These are phyloP conservation scores for Radiomyces spectabilis DNA, from an alignment of 192 early-diverging fungal genomes.

Conservation along the genomic window DNA sequence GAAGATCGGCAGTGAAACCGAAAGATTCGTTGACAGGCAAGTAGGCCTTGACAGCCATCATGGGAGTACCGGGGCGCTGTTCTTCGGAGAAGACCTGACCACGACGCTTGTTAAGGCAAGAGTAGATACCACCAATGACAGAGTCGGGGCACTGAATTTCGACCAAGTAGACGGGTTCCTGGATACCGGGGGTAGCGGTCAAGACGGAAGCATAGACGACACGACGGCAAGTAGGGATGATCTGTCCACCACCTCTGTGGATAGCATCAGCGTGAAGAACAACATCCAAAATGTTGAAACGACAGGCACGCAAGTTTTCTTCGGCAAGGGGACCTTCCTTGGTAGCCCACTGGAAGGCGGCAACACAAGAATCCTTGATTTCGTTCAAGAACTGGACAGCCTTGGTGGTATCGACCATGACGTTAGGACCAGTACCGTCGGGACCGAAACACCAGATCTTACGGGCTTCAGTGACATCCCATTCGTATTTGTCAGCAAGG, in stretches of 20 bases:
- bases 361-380: conserved; percentile 96
- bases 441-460: conserved; percentile 96
- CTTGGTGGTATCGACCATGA: conserved; percentile 91
- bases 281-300: conserved; percentile 98
- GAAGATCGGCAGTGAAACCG: conserved; percentile 91
- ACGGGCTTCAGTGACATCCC: conserved; percentile 94
- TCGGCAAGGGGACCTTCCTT: conserved; percentile 85
- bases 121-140: conserved; percentile 95
- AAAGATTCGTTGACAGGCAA: conserved; percentile 96
- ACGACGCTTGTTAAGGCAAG: conserved; percentile 91
- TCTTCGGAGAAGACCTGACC: conserved; percentile 89
- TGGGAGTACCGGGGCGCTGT: conserved; percentile 80
- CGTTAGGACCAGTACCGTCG: conserved; percentile 77
- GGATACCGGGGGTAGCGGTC: conserved; percentile 75
- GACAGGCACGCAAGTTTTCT: conserved; percentile 92
- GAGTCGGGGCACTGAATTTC: conserved; percentile 92
- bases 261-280: conserved; percentile 96
- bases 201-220: conserved; percentile 84
- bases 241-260: conserved; percentile 98
- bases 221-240: conserved; percentile 92
- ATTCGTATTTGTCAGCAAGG: conserved; percentile 80
- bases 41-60: conserved; percentile 94
- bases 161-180: conserved; percentile 94
- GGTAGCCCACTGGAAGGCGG: conserved; percentile 88
- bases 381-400: conserved; percentile 97